These are phyloP conservation scores for Coprinopsis sp. DNA, from an alignment of 768 basidiomycete species.

Conservation along the genomic window DNA sequence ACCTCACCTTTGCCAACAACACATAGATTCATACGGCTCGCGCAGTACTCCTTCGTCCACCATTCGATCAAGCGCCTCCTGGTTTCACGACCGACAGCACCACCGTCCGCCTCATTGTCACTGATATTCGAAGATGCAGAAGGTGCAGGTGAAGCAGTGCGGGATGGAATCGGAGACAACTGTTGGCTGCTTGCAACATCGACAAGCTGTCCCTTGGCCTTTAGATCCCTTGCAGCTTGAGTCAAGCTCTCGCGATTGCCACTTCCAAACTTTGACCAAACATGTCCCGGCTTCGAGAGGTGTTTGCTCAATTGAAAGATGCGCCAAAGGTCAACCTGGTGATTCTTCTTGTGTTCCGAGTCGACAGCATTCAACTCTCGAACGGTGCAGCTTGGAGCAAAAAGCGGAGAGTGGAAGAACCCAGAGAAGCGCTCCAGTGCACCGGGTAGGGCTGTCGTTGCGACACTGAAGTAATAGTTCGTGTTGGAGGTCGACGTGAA, in stretches of 20 bases:
- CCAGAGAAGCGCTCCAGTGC: conserved; percentile 75
- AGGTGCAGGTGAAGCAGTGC: conserved; percentile 54
- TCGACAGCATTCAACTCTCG: conserved; percentile 95
- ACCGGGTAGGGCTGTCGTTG: conserved; percentile 55
- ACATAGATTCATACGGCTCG: conserved; percentile 76
- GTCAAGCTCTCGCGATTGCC: conserved; percentile 76
- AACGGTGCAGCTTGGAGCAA: conserved; percentile 76
- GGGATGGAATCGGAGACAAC: conserved; percentile 47
- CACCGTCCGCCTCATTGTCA: conserved; percentile 70
- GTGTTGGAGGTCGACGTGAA: conserved; percentile 91
- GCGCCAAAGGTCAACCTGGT: conserved; percentile 88
- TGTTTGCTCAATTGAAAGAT: conserved; percentile 92
- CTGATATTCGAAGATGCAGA: conserved; percentile 46
- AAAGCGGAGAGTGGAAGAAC: conserved; percentile 94
- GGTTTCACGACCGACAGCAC: conserved; percentile 73
- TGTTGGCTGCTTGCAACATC: conserved; percentile 28
- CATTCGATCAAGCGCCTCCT: conserved; percentile 77
- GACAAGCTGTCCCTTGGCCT: conserved; percentile 42
- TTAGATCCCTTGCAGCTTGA: conserved; percentile 52
- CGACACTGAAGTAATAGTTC: conserved; percentile 78
- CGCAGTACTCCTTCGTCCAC: conserved; percentile 81
- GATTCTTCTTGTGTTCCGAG: conserved; percentile 96
- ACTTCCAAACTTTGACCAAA: conserved; percentile 89
- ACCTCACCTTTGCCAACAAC: conserved; percentile 70
- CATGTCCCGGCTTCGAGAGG: conserved; percentile 72